Evolutionary conservation across 495 filamentous ascomycete species (phyloP), one percentile per base, ranked within the genome.

Genomic region (Choiromyces venosus): DNA sequence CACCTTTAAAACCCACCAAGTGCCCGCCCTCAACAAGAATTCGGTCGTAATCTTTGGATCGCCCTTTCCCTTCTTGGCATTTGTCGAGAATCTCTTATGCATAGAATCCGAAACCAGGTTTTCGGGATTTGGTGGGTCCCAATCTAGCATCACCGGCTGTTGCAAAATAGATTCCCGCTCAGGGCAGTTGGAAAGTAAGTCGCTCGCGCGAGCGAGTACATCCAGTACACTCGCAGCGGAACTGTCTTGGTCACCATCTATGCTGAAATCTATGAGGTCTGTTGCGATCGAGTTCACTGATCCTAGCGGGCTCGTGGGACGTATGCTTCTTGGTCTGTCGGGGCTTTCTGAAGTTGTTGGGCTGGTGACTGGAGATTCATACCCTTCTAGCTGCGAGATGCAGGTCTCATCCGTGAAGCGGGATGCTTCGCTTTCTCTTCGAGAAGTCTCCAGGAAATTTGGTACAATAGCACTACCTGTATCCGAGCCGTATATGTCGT

Each of bases 1-100:
- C 73, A 83, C 84, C 80, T 85, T 85, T n/a, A 85, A 72, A 66
- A 85, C 71, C 84, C 84, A 85, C 84, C 84, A 85, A 65, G 82
- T 84, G 16, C 83, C 84, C 29, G 84, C 71, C 37, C 82, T 78
- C 40, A 85, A 75, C 84, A 83, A 84, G 36, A 29, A 40, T 29
- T 65, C 65, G 16, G 44, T 33, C 12, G 12, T 3, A 33, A 61
- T 61, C 25, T 14, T 25, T 16, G 12, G 52, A 61, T 33, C 52
- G 5, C 7, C 52, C 14, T 10, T 16, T 14, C 10, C 52, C 25
- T 4, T 61, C 52, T 1, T 29, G 4, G 52, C 25, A 33, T 29
- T 61, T 29, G 52, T 25, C 52, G 33, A 61, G 25, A 61, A 61
- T 1, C 52, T 61, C 1, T 14, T 33, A 18, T 61, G 25, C 52